Conservation (phyloP, 2,329 filamentous ascomycete genomes). For the Thielaviopsis musarum region DNA sequence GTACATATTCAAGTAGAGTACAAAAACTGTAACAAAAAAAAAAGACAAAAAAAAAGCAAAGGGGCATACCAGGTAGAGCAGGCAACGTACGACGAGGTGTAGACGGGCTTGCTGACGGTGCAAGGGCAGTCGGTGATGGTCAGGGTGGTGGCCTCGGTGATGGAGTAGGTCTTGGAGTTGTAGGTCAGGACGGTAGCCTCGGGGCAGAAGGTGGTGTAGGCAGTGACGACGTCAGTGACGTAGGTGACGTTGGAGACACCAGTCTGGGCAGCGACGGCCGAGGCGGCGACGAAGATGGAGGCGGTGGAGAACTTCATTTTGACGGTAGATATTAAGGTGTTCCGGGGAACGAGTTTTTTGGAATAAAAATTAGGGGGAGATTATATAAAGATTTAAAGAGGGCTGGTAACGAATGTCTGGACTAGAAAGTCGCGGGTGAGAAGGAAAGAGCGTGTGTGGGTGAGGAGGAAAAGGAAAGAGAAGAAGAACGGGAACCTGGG, state of each 20-base stretch:
- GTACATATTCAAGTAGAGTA: not conserved
- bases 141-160: conserved; percentile 50
- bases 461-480: conserved; percentile 23
- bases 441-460: conserved; percentile 27
- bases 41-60: not conserved
- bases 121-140: conserved; percentile 59
- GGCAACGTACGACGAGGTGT: conserved; percentile 32
- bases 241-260: conserved; percentile 31
- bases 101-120: conserved; percentile 45
- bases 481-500: conserved; percentile 16
- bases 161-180: conserved; percentile 49
- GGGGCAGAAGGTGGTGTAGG: conserved; percentile 58
- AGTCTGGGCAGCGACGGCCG: conserved; percentile 24
- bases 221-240: conserved; percentile 49
- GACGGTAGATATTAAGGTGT: conserved; percentile 28
- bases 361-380: conserved; percentile 24
- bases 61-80: conserved; percentile 36
- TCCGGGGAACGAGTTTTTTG: conserved; percentile 22
- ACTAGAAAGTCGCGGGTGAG: conserved; percentile 9
- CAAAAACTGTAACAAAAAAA: not conserved
- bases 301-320: conserved; percentile 49
- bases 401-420: conserved; percentile 12
- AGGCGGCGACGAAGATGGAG: conserved; percentile 32
- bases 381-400: conserved; percentile 10
- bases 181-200: conserved; percentile 45